Base-by-base conservation (phyloP, 208 protist genomes). In the Tritrichomonas musculus region DNA sequence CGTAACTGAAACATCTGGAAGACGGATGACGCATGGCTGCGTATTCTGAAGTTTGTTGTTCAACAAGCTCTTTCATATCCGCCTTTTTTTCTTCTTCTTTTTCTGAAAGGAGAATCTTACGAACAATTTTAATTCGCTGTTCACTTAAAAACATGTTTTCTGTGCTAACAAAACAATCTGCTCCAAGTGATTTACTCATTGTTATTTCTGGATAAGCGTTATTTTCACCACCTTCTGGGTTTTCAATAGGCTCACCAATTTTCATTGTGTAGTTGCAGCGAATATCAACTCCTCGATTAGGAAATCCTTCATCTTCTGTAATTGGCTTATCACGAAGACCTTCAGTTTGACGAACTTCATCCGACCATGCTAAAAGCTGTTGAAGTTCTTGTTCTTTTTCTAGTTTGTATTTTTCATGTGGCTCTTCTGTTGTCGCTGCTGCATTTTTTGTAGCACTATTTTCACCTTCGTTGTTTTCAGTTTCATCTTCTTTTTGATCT, bases 61-160 rank as follows among this genome's bases (percentile, higher is more conserved):
- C 33, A 14, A 44, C 22, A 11, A 75, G 33, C 17, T 75, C 69
- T 1, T 75, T 36, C 69, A 75, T 75, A 2, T 27, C 69, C 33
- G 33, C 69, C 17, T 75, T 75, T 44, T 36, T 75, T 75, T 75
- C 69, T 1, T 75, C 69, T 44, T 75, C 69, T 13, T 75, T 75
- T 13, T 75, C 69, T 0, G 69, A 27, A 27, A 75, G 33, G 17
- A 75, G 33, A 27, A 75, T 75, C 33, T 44, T 75, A 27, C 41
- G 69, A 5, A 75, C 69, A 36, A 44, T 44, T n/a, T 75, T 27
- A 4, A 36, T 75, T 75, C 69, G n/a, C n/a, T n/a, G 33, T 13
- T 75, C 95, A 93, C 97, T 96, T 94, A 98, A 98, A 96, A 98
- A 98, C 97, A 98, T 98, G 96, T 98, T 97, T 97, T 98, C 98